phyloP scores from a whole-genome alignment of 306 rosid species.

The Quercus rubra region DNA sequence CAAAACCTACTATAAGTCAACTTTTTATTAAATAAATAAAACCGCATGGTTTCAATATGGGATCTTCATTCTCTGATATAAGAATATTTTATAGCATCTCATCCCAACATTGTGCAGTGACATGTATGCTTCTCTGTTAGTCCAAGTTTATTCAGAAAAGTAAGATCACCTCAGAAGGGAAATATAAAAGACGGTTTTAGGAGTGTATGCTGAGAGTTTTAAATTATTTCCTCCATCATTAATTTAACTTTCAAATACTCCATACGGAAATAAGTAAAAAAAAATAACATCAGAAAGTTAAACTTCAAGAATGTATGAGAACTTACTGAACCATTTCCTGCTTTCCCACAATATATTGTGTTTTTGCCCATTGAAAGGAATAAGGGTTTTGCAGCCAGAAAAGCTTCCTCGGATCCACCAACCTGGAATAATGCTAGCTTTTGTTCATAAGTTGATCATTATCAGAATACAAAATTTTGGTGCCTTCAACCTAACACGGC shows the following conservation, averaged over 20 bases:
- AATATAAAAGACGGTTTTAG: not conserved
- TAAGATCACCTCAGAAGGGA: not conserved
- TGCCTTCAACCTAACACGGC: constrained; percentile 6
- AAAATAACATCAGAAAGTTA: not conserved
- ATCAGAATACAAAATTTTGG: constrained; percentile 2
- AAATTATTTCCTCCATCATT: not conserved
- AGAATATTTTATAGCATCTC: not conserved
- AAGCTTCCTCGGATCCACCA: constrained; percentile 88
- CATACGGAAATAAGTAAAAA: not conserved
- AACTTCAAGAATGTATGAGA: constrained; percentile 10
- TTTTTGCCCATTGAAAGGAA: constrained; percentile 83
- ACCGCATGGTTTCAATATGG: not conserved
- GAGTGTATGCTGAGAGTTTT: not conserved
- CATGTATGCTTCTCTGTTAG: not conserved
- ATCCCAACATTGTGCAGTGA: not conserved
- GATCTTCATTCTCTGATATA: not conserved
- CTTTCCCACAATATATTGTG: constrained; percentile 71
- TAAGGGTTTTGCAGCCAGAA: constrained; percentile 58
- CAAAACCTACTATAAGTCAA: not conserved
- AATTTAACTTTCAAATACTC: not conserved
- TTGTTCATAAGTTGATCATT: constrained; percentile 13
- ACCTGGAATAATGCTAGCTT: constrained; percentile 52
- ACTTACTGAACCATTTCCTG: constrained; percentile 98
- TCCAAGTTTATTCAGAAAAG: not conserved
- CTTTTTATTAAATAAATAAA: not conserved